Evolutionary conservation across 352 stramenopile species (phyloP), one percentile per base, ranked within the genome.

Genomic region (Globisporangium carolinianum): DNA sequence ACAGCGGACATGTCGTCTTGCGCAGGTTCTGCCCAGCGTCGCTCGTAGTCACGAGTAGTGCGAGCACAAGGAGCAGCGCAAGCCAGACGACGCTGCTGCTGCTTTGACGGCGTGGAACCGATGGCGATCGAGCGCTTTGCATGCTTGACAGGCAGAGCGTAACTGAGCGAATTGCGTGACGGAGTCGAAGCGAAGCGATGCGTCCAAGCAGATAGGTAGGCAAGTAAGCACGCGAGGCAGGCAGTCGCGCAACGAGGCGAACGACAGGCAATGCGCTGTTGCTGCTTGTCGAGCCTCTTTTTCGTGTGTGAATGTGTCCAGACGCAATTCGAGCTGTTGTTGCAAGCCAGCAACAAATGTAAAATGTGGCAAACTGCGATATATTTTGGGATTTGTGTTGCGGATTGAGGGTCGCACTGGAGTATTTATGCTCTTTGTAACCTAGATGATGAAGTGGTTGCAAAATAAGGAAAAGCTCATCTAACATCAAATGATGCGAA

Each of bases 21-120:
- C 61, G 64, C 51, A 86, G 69, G 60, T 86, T 83, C 65, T 86
- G 75, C 14, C 49, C 67, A 10, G 75, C 72, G 18, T 79, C 57
- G 12, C 35, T 51, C 17, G 12, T 35, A 41, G 61, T 43, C 41
- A 65, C 50, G 38, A 73, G 24, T 55, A 85, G 39, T 53, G 62
- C 11, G 51, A 76, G 47, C 53, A 60, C 45, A 57, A 64, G 45
- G 46, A 79, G 18, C 51, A 62, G 11, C 51, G 67, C 46, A 46
- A 65, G 47, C 42, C 48, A 51, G 42, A 38, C 24, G 32, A 18
- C 24, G 11, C 5, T 14, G 41, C 45, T 9, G 32, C 5, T 8
- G 41, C 45, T 9, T 36, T 14, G 53, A 51, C 8, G 49, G 43
- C 45, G 17, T 35, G 39, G 24, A 32, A 32, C 24, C 24, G 24